Base-by-base conservation (phyloP, 2,329 filamentous ascomycete genomes). In the Ascochyta rabiei region DNA sequence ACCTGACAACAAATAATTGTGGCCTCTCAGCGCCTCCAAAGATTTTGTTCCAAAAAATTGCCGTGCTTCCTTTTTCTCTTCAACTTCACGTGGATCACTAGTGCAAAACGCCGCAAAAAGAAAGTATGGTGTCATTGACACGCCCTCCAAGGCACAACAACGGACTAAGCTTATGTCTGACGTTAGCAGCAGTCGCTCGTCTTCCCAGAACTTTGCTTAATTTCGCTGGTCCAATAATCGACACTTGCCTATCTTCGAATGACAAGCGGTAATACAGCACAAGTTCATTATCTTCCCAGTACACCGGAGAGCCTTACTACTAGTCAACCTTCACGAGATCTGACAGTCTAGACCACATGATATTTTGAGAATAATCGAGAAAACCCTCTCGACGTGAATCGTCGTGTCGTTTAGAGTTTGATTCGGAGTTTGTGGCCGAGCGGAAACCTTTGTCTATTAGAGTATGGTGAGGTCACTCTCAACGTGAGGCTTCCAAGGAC, bases 1-100 rank as follows among this genome's bases (percentile, higher is more conserved):
- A 30, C 18, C 26, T 52, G 54, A 57, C 34, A 47, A 38, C 37
- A 42, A 19, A n/a, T 15, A 26, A 42, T 53, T 33, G 41, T 54
- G 44, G 53, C 33, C 23, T 34, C 38, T 34, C 38, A 51, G 26
- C 18, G 18, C 40, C 13, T 45, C 35, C 26, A 18, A 6, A n/a
- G 19, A 21, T 8, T 21, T 9, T 31, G 23, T 16, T 37, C 10
- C 4, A 16, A 18, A 24, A 4, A 31, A 48, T 16, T 16, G 21
- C 34, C 21, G 8, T 38, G 28, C 1, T 34, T 10, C 5, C 6
- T 18, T 23, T 30, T 13, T 10, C 1, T 4, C n/a, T n/a, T 19
- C 28, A 37, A 24, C n/a, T 16, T 13, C 23, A 39, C 38, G 12
- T 15, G 19, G 44, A 43, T 43, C 26, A 21, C 21, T 37, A 21